Evolutionary conservation across 306 rosid genomes (phyloP), one percentile per base, ranked within the genome.

Genomic region (Leucaena leucocephala): DNA sequence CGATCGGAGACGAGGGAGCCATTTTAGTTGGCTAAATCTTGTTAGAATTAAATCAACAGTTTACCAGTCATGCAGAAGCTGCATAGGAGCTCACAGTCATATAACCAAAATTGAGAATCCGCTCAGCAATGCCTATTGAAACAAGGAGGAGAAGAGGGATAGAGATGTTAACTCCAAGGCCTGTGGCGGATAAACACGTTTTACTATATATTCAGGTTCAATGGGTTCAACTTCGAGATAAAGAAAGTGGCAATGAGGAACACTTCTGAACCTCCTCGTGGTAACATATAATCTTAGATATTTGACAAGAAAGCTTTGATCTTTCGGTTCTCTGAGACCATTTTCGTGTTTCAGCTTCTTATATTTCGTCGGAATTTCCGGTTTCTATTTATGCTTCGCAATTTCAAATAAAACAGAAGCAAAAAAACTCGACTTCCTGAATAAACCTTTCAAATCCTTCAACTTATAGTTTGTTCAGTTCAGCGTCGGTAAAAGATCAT

Each of bases 271-370:
- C 87, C 87, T 80, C 86, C 82, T 74, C 63, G 55, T 73, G 77
- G 48, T 42, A 70, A 88, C 81, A 6, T 17, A 52, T 3, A 52
- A 52, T 6, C 58, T 52, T 74, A 61, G 85, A 66, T 39, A 66
- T 85, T 89, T 85, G 89, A 91, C 86, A 86, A 89, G 66, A 86
- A 81, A 87, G 80, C 89, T 87, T 75, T 85, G 85, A 85, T 86
- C 87, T 87, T 83, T 81, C 74, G 6, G 52, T 82, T 39, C 75
- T 83, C 62, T 64, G 64, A 34, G 34, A n/a, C 0, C 62, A 72
- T 80, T 80, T 80, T 83, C 87, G 35, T 73, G 78, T 82, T 74
- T 49, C n/a, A 0, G 55, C 55, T 49, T 49, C 55, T 49, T 49
- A 4, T 49, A 3, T 49, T 5, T 15, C n/a, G 8, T 49, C n/a